phyloP scores from a whole-genome alignment of 306 rosid genomes.

The Cicer arietinum region DNA sequence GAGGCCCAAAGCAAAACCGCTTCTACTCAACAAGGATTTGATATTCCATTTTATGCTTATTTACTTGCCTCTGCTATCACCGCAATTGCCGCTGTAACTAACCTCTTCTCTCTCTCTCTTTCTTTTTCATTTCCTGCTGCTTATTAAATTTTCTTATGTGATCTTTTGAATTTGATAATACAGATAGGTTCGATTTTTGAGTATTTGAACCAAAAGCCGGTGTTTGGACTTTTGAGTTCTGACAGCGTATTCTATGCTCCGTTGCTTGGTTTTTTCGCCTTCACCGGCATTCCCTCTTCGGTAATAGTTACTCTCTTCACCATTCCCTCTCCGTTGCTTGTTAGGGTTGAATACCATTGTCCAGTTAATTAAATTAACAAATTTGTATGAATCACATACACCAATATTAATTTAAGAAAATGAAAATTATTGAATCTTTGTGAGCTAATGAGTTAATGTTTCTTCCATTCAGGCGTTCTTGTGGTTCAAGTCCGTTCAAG shows the following conservation, averaged over 20 bases:
- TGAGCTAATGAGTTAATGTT: slow-evolving; percentile 25
- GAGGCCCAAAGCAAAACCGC: slow-evolving; percentile 49
- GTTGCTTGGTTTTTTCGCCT: slow-evolving; percentile 83
- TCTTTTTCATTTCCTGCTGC: not conserved
- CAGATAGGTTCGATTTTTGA: slow-evolving; percentile 95
- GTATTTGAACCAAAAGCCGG: slow-evolving; percentile 83
- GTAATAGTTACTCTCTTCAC: slow-evolving; percentile 51
- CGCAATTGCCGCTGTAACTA: slow-evolving; percentile 89
- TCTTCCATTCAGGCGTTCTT: slow-evolving; percentile 66
- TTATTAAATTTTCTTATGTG: not conserved
- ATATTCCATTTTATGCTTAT: slow-evolving; percentile 71
- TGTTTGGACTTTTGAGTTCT: slow-evolving; percentile 74
- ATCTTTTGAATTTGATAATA: not conserved
- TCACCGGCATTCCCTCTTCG: slow-evolving; percentile 88
- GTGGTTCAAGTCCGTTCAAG: slow-evolving; percentile 90
- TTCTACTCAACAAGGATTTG: slow-evolving; percentile 54
- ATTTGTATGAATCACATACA: too few species aligned
- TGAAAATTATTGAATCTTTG: not conserved
- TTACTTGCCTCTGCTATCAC: slow-evolving; percentile 84
- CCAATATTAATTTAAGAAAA: too few species aligned
- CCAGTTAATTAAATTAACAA: not conserved
- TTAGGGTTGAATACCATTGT: not conserved
- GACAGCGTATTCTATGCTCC: slow-evolving; percentile 91
- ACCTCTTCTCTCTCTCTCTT: not conserved
- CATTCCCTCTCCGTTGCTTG: not conserved